Percentiles rank a stretch among this genome's conserved stretches.
Evolutionary conservation across 495 filamentous ascomycete species (phyloP).

Genomic region (Neurospora sp.): DNA sequence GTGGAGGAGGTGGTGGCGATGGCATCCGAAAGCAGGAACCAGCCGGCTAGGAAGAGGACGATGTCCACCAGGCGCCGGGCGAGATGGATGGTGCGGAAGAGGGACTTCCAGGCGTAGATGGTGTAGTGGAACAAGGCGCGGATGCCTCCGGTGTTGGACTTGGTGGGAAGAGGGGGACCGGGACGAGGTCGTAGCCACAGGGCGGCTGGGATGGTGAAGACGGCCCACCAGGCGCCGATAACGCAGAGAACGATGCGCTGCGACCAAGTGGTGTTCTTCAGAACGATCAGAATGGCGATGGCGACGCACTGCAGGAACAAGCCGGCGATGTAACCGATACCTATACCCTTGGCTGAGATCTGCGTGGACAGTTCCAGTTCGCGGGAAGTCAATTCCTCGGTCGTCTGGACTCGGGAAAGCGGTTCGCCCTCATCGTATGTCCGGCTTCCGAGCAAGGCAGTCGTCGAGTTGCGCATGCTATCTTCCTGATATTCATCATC

Average conservation of each 20-base stretch:
- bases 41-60: conserved; percentile 75
- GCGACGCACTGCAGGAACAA: conserved; percentile 68
- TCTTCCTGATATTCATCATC: conserved; percentile 12
- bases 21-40: conserved; percentile 89
- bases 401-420: conserved; percentile 23
- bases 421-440: conserved; percentile 20
- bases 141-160: conserved; percentile 14
- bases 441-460: conserved; percentile 28
- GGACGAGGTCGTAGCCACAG: conserved; percentile 87
- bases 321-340: conserved; percentile 79
- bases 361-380: conserved; percentile 68
- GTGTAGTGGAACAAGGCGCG: conserved; percentile 51
- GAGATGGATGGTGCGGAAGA: conserved; percentile 67
- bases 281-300: conserved; percentile 58
- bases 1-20: conserved; percentile 94
- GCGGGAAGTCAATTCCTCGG: conserved; percentile 44
- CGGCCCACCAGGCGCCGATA: conserved; percentile 89
- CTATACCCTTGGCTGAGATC: conserved; percentile 83
- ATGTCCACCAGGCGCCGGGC: conserved; percentile 78
- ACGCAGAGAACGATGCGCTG: conserved; percentile 76
- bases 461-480: conserved; percentile 30
- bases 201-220: conserved; percentile 81
- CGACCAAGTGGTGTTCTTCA: conserved; percentile 65
- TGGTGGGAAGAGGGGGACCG: conserved; percentile 61
- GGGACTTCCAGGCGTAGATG: conserved; percentile 70